Conservation (phyloP, 2,329 filamentous ascomycete genomes). For the Ophiocordyceps sinensis region DNA sequence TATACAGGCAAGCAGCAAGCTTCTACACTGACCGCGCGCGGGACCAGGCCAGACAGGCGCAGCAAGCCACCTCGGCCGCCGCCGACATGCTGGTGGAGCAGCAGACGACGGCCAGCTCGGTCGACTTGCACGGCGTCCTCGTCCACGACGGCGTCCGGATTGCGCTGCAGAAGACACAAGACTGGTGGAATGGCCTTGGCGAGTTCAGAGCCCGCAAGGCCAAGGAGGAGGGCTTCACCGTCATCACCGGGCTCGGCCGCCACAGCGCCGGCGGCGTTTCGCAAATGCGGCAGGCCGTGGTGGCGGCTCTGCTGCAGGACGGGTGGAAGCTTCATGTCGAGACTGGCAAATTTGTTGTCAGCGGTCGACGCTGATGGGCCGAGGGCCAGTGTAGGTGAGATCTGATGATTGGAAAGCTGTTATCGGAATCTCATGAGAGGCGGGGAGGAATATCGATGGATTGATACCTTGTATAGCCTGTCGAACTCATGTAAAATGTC, state of each 20-base stretch:
- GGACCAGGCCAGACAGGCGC: constrained; percentile 43
- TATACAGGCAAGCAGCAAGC: constrained; percentile 61
- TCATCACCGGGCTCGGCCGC: constrained; percentile 68
- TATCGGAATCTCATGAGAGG: no score
- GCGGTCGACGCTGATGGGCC: constrained; percentile 31
- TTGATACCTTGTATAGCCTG: no score
- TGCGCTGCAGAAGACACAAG: constrained; percentile 46
- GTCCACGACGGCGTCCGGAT: constrained; percentile 75
- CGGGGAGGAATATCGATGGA: no score
- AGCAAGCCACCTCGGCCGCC: constrained; percentile 44
- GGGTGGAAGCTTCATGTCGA: constrained; percentile 72
- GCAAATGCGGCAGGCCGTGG: constrained; percentile 67
- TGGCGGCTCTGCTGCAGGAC: constrained; percentile 55
- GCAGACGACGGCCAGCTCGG: constrained; percentile 43
- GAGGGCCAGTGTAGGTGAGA: neutral
- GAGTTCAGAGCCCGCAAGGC: constrained; percentile 41
- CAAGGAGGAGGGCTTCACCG: constrained; percentile 43
- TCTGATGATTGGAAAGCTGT: no score
- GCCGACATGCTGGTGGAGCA: constrained; percentile 56
- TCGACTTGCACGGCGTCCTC: constrained; percentile 75
- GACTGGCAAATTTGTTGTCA: constrained; percentile 56
- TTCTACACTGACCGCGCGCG: constrained; percentile 62
- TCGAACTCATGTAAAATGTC: no score
- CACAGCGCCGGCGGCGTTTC: constrained; percentile 68
- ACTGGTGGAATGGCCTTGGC: constrained; percentile 66